Conservation (phyloP, 805 yeast species). For the Maudiozyma pseudohumilis region DNA sequence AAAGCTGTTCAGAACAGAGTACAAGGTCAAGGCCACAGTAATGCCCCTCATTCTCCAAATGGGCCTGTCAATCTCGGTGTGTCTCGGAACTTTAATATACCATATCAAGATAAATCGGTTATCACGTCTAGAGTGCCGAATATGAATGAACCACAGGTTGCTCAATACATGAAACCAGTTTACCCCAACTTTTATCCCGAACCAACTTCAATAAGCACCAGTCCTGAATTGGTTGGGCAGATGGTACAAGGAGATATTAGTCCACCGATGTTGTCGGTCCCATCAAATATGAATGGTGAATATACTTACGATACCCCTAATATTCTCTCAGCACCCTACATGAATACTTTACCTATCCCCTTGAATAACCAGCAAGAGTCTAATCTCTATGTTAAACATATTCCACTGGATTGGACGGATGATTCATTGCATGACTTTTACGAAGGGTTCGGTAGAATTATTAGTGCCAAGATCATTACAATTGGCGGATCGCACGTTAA, state of each 20-base stretch:
- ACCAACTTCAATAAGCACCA: background rate
- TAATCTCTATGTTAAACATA: slow-evolving; percentile 59
- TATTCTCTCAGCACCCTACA: slow-evolving; percentile 1
- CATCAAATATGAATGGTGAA: background rate
- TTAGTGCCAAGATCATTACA: slow-evolving; percentile 48
- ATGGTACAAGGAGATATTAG: too few species aligned
- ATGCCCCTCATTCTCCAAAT: too few species aligned
- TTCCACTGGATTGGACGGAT: slow-evolving; percentile 48
- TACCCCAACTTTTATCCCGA: background rate
- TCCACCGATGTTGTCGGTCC: background rate
- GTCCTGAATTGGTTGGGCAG: too few species aligned
- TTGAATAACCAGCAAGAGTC: slow-evolving; percentile 49
- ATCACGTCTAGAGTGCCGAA: background rate
- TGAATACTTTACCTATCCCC: slow-evolving; percentile 24
- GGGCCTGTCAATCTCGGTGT: background rate
- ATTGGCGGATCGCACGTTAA: slow-evolving; percentile 23
- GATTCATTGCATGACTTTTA: slow-evolving; percentile 39
- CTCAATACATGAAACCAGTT: background rate
- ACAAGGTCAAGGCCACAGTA: background rate
- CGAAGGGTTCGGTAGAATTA: slow-evolving; percentile 39
- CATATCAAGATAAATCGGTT: background rate
- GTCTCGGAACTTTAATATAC: background rate
- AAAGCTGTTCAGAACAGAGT: slow-evolving; percentile 32
- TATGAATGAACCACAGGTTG: background rate
- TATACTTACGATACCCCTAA: slow-evolving; percentile 2